Percentiles rank a stretch among this genome's conserved stretches.
Evolutionary conservation across 768 basidiomycete genomes (phyloP).

Genomic region (Rhodotorula graminis): DNA sequence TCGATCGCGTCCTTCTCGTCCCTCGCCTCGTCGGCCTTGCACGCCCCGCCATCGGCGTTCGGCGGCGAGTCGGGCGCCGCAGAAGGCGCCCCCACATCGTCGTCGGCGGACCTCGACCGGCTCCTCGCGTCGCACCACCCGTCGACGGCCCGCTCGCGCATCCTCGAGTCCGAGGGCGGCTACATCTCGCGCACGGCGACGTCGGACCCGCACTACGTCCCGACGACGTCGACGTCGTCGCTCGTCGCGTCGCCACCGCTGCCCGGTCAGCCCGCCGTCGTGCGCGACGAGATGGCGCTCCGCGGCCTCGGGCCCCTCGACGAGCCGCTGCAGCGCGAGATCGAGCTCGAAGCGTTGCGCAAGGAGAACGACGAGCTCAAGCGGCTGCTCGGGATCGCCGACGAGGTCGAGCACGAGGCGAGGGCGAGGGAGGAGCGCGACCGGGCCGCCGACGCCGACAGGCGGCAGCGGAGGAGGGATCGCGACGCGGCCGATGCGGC

Average conservation of each 20-base stretch:
- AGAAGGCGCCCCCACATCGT: neutral
- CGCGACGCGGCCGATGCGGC: too few species aligned
- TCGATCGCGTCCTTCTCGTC: constrained; percentile 8
- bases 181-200: constrained; percentile 21
- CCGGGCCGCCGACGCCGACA: too few species aligned
- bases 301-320: constrained; percentile 54
- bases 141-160: constrained; percentile 6
- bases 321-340: constrained; percentile 83
- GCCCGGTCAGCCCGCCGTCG: neutral
- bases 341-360: constrained; percentile 75
- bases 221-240: constrained; percentile 34
- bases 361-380: constrained; percentile 77
- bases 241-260: constrained; percentile 24
- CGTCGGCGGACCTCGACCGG: neutral
- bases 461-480: neutral
- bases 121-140: constrained; percentile 32
- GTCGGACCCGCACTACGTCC: constrained; percentile 24
- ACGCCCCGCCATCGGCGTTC: neutral
- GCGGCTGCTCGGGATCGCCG: constrained; percentile 61
- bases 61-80: neutral
- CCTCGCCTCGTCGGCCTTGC: neutral
- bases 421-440: neutral
- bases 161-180: constrained; percentile 25
- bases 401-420: constrained; percentile 6
- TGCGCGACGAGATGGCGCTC: neutral